Base-by-base conservation (phyloP, 257 asterid species). In the Rauvolfia tetraphylla region DNA sequence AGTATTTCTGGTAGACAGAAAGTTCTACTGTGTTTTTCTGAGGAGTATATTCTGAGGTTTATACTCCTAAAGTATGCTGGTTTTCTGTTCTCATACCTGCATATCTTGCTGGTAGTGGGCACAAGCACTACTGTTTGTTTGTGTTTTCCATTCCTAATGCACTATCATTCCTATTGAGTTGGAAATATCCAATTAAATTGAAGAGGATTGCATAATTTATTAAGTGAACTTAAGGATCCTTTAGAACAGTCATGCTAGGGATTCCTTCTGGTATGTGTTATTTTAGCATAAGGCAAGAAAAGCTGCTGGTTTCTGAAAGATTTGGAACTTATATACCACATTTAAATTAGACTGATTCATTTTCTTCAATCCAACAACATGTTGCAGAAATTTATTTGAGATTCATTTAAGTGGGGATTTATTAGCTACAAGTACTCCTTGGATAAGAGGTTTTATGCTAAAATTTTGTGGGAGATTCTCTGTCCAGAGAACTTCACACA, bases 61-160 rank as follows among this genome's bases (percentile, higher is more conserved):
- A 13, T 73, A 17, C 58, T 39, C 34, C 17, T 25, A n/a, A 39
- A 49, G 34, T 15, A 38, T 36, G 68, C n/a, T 67, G 62, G 61
- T 68, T 72, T 38, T 68, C 51, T 23, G n/a, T 59, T 33, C 36
- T 41, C 27, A 54, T 76, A n/a, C 67, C 39, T 65, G 22, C 44
- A 33, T 9, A 36, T 34, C 38, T 11, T 57, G 8, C 4, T 36
- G 61, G 4, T 27, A n/a, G 36, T 34, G 6, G 23, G 71, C 46
- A 18, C 44, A 7, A 65, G 46, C 46, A 36, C 71, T 6, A 65
- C 15, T 36, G 27, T 34, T 34, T 65, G 5, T 17, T 31, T 65
- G 27, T 13, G 3, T 18, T 36, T 65, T n/a, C 27, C 23, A 17
- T 65, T 27, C 71, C 44, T 6, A 63, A 23, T 38, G 31, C 17